Conservation (phyloP, 116 monocot species). For the Posidonia oceanica region DNA sequence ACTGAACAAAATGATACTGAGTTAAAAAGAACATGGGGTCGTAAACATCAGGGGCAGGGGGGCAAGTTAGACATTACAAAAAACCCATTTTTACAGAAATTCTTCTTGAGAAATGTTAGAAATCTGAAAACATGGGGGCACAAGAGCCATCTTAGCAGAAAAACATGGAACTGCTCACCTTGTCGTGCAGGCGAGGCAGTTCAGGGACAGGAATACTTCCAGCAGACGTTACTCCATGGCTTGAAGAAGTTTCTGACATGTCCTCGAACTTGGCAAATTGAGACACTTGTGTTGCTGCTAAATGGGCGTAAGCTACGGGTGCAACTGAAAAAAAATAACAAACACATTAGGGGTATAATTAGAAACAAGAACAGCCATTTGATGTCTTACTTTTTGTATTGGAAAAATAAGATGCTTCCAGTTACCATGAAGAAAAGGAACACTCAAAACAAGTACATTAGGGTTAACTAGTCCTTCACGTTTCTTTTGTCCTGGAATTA, state of each 20-base stretch:
- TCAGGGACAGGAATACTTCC: slow-evolving; percentile 13
- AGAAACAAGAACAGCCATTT: background rate
- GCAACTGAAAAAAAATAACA: slow-evolving; percentile 13
- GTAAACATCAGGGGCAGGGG: too few species aligned
- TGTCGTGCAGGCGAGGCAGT: slow-evolving; percentile 19
- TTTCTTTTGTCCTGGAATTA: too few species aligned
- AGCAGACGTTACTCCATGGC: slow-evolving; percentile 11
- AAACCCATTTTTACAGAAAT: too few species aligned
- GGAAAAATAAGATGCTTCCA: too few species aligned
- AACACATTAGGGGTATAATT: background rate
- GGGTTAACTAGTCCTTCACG: too few species aligned
- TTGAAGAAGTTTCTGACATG: slow-evolving; percentile 20
- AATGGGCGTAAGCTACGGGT: slow-evolving; percentile 27
- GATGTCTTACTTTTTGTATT: background rate
- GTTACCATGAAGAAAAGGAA: too few species aligned
- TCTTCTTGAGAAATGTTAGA: too few species aligned
- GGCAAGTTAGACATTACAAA: too few species aligned
- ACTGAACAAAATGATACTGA: too few species aligned
- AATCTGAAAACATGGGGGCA: too few species aligned
- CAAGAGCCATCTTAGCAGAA: slow-evolving; percentile 15
- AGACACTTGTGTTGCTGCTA: slow-evolving; percentile 21
- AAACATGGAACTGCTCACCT: slow-evolving; percentile 25
- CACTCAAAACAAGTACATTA: too few species aligned
- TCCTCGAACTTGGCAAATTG: slow-evolving; percentile 23
- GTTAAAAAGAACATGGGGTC: too few species aligned